Evolutionary conservation across 768 basidiomycete species (phyloP).

Genomic region (Jaapia argillacea): DNA sequence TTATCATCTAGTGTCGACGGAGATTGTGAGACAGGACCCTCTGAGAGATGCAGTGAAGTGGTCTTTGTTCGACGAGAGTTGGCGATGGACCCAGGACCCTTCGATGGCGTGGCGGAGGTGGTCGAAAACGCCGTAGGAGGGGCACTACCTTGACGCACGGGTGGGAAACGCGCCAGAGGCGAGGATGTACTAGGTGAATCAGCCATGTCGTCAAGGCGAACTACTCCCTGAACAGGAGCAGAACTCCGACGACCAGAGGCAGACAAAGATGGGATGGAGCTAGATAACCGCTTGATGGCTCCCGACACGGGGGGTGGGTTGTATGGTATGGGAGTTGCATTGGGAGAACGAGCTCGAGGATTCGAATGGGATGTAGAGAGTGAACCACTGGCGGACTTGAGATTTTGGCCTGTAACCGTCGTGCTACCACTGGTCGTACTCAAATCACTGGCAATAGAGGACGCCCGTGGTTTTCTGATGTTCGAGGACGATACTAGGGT

Average conservation of each 20-base stretch:
- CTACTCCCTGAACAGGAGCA: conserved; percentile 10
- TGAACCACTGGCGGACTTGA: conserved; percentile 4
- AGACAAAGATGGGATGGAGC: conserved; percentile 13
- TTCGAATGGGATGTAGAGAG: conserved; percentile 10
- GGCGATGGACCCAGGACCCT: too few species aligned
- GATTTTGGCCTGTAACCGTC: conserved; percentile 28
- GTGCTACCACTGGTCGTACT: conserved; percentile 35
- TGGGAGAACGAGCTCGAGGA: conserved; percentile 31
- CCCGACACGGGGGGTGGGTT: conserved; percentile 16
- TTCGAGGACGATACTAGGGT: conserved; percentile 17
- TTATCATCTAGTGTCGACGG: neutral
- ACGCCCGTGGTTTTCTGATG: conserved; percentile 39
- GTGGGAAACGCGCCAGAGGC: conserved; percentile 15
- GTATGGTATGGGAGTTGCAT: conserved; percentile 41
- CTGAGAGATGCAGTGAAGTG: neutral
- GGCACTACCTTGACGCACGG: neutral
- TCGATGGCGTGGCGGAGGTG: neutral
- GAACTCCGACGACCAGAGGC: conserved; percentile 12
- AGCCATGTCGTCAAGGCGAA: neutral
- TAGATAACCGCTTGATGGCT: conserved; percentile 24
- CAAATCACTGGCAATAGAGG: conserved; percentile 34
- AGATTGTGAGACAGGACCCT: neutral
- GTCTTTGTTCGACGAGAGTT: neutral
- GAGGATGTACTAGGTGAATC: conserved; percentile 17
- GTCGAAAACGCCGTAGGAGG: neutral